Evolutionary conservation across 371 early-diverging fungal species (phyloP), one percentile per base, ranked within the genome.

Genomic region (Dichotomocladium elegans): DNA sequence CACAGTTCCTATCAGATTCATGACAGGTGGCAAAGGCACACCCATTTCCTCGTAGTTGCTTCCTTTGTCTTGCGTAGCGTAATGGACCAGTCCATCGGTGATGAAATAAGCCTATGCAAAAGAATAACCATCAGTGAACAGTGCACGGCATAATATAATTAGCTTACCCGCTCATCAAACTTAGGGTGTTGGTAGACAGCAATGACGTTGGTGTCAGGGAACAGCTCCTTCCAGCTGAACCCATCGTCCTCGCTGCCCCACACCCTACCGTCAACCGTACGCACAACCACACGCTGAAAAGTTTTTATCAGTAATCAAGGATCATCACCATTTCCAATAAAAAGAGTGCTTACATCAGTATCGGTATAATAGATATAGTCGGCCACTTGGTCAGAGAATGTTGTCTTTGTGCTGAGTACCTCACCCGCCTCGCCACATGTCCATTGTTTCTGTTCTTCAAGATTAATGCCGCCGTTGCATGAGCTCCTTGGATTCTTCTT

Each of bases 191-290:
- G 84, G 8, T 84, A 55, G 12, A 93, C 72, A 1, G 70, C 70
- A 35, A 77, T 66, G 8, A 88, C 63, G 14, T 66, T 56, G 19
- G 55, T 49, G 12, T 43, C 63, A 14, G 55, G 44, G 57, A 77
- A 74, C 4, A 72, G 57, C 6, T 72, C 64, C 5, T 69, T 66
- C 94, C 94, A 94, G 9, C 68, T 61, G 35, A 58, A 71, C 19
- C 96, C 96, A 44, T 92, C 89, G 58, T 96, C 81, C 15, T 75
- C 60, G 41, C 90, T 91, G 4, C 68, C 58, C 70, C 78, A 85
- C 0, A 90, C 77, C 19, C 74, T 65, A 7, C 72, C 74, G 35
- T 79, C 77, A 6, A 57, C 56, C 1, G 86, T 82, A 9, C 83
- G 83, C 10, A 79, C 63, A 24, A 91, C 49, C 8, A 87, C 69